A percentile compares a stretch with the other conserved stretches of the same genome.
These are phyloP conservation scores for Metarhizium brunneum DNA, from an alignment of 2,329 filamentous ascomycete species.

Conservation along the genomic window DNA sequence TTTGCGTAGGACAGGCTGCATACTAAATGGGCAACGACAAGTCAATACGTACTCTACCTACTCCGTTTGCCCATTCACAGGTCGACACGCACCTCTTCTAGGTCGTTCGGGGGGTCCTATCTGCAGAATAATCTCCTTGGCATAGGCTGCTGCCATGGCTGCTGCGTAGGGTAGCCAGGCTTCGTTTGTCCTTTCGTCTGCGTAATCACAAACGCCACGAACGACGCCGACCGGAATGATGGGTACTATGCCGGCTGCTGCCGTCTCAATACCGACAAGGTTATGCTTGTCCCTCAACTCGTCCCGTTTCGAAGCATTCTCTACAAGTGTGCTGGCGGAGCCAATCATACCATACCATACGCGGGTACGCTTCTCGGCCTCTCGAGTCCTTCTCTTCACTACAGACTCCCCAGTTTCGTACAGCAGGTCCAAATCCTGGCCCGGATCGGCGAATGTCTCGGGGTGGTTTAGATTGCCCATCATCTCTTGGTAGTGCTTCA, in stretches of 20 bases:
- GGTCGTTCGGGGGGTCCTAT: constrained; percentile 1
- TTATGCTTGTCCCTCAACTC: constrained; percentile 15
- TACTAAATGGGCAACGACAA: neutral
- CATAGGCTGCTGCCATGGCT: constrained; percentile 21
- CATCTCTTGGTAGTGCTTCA: neutral
- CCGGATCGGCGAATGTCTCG: neutral
- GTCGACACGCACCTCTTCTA: neutral
- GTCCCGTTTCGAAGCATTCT: constrained; percentile 15
- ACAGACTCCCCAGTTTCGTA: neutral
- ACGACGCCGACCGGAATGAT: constrained; percentile 19
- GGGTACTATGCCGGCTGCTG: constrained; percentile 21
- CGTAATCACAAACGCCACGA: constrained; percentile 23
- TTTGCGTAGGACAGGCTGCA: neutral
- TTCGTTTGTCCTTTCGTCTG: constrained; percentile 20
- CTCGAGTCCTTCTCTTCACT: neutral
- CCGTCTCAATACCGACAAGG: constrained; percentile 23
- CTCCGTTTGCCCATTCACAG: neutral
- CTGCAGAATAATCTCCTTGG: constrained; percentile 8
- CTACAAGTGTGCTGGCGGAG: constrained; percentile 12
- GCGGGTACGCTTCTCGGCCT: neutral
- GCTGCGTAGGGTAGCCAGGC: constrained; percentile 24
- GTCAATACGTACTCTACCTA: neutral
- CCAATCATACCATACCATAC: constrained; percentile 1
- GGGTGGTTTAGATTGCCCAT: neutral
- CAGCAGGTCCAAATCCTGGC: neutral